Base-by-base conservation (phyloP, 306 rosid genomes). In the Rosa multiflora region DNA sequence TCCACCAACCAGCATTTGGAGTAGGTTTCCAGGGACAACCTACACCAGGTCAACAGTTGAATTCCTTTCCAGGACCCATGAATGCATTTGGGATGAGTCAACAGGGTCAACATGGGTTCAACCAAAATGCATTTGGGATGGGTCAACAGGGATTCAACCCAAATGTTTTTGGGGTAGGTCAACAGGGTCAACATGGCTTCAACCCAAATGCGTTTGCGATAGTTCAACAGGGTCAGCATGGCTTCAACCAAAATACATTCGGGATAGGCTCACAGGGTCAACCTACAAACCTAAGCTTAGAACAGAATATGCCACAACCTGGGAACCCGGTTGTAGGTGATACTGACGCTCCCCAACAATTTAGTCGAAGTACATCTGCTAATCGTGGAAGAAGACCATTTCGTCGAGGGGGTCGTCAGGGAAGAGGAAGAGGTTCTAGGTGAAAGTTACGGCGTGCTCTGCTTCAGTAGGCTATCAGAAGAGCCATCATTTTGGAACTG, bases 1-100 rank as follows among this genome's bases (percentile, higher is more conserved):
- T 80, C 74, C 79, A 82, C 78, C 95, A 88, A 74, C 75, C 81
- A 82, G 1, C 82, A 42, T 86, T 82, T 79, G 92, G 92, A 47
- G 49, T 88, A 70, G 84, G 74, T 70, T 70, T 86, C 79, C 84
- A 84, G 72, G 77, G 86, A 70, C 85, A 82, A 21, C 88, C 72
- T 40, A 17, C 32, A 32, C 79, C 72, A 63, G 79, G 62, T 39
- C 72, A 63, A 10, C 79, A 46, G 23, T 47, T 76, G 48, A 32
- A 76, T 76, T 53, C 49, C 47, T 61, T 75, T 62, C 59, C 59
- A 3, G 71, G 62, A 63, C 72, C 79, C 5, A 47, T 10, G 29
- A 66, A 63, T 35, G 3, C 79, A 9, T 63, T 76, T n/a, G 49
- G 72, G 37, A 47, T 63, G n/a, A 49, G 49, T 35, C 68, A 46